Conservation (phyloP, 2,329 filamentous ascomycete genomes). For the Botrytis cinerea region DNA sequence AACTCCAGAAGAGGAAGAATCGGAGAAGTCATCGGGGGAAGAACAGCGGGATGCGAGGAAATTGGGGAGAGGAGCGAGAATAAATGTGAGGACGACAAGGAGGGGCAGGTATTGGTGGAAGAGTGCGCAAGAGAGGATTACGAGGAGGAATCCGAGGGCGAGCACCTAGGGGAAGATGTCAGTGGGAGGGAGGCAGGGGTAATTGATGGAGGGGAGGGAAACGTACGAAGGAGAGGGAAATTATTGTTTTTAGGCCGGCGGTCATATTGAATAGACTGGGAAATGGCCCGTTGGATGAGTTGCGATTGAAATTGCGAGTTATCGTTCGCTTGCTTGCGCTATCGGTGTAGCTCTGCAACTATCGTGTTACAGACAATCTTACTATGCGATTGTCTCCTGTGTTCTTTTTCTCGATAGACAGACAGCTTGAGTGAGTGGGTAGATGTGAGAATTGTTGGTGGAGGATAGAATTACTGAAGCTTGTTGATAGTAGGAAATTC, state of each 20-base stretch:
- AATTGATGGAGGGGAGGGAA: conserved; percentile 2
- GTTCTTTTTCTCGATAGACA: not conserved
- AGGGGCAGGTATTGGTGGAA: conserved; percentile 94
- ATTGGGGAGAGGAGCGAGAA: conserved; percentile 91
- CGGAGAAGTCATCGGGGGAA: conserved; percentile 87
- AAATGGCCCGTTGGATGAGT: conserved; percentile 1
- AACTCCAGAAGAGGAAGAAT: conserved; percentile 75
- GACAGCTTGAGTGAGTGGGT: not conserved
- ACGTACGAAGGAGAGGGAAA: conserved; percentile 91
- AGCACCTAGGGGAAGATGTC: conserved; percentile 63
- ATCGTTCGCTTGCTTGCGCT: not conserved
- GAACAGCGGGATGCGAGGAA: conserved; percentile 89
- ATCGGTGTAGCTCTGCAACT: not conserved
- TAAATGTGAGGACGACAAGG: conserved; percentile 92
- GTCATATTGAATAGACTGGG: conserved; percentile 49
- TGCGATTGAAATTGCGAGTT: not conserved
- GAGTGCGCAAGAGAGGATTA: conserved; percentile 95
- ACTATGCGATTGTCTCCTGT: not conserved
- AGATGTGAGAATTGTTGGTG: not conserved
- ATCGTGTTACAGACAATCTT: not conserved
- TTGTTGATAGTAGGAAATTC: conserved; percentile 12
- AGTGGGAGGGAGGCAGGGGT: not conserved
- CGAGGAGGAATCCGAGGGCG: conserved; percentile 96
- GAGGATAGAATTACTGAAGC: not conserved
- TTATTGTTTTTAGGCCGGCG: conserved; percentile 98